Percentiles rank a stretch among this genome's conserved stretches.
Evolutionary conservation across 176 grass and related monocot species (phyloP).

Genomic region (Saccharum spontaneum): DNA sequence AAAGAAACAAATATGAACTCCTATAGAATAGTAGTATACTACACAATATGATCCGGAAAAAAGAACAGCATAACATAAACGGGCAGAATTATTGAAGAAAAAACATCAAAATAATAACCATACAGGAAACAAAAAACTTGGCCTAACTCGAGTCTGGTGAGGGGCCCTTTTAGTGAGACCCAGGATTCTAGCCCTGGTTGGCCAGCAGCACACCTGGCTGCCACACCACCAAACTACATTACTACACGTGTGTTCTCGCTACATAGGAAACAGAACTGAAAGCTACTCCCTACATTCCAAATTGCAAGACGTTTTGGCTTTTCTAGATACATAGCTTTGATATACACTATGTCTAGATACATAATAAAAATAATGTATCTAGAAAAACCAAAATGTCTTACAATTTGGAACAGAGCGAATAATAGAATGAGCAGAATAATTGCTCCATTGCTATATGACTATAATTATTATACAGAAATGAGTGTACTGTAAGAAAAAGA

Average conservation of each 20-base stretch:
- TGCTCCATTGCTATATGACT: not conserved
- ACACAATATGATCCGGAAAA: not conserved
- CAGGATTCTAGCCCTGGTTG: not conserved
- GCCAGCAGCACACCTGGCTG: not conserved
- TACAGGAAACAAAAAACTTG: not conserved
- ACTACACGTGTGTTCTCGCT: not conserved
- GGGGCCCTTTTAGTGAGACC: not conserved
- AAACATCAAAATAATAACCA: not conserved
- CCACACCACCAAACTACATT: not conserved
- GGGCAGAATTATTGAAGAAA: not conserved
- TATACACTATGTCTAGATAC: not conserved
- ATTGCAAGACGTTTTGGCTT: not conserved
- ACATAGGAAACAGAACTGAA: not conserved
- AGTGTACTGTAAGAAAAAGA: not conserved
- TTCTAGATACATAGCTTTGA: not conserved
- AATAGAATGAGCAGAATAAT: not conserved
- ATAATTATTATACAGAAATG: not conserved
- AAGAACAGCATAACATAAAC: not conserved
- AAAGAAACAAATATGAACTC: constrained; percentile 8
- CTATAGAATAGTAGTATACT: not conserved
- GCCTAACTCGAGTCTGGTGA: not conserved
- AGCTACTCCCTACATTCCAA: not conserved
- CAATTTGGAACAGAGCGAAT: not conserved
- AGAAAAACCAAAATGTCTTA: not conserved
- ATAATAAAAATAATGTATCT: not conserved